Base-by-base conservation (phyloP, 805 yeast species). In the Priceomyces medius region DNA sequence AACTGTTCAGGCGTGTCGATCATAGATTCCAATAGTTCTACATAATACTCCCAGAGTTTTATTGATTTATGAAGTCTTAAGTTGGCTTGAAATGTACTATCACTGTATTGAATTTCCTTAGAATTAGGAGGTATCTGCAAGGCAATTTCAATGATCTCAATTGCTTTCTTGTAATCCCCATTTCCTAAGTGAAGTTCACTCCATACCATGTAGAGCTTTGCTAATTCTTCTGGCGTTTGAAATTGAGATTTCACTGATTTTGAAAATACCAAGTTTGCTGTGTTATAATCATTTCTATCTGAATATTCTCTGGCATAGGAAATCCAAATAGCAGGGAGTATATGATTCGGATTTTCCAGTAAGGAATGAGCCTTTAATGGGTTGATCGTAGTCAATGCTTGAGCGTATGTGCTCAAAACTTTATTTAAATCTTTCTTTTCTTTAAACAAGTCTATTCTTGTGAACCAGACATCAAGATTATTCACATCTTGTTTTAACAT, bases 171-270 rank as follows among this genome's bases (percentile, higher is more conserved):
- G 16, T 79, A 58, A 39, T 80, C 71, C 17, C 69, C 77, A 13
- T 65, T 61, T 18, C 74, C 64, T 21, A 85, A 52, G 44, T 83
- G 84, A 61, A 79, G 63, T 42, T 85, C 85, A 4, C 84, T 71
- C 96, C 97, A 90, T 13, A 73, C 74, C n/a, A 78, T 64, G 76
- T 88, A 86, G 5, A 90, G 59, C 2, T 74, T 74, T 2, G 82
- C 85, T 16, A 88, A 61, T 45, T 88, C 96, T 17, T 77, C 76
- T 0, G 79, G 63, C 12, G 72, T 62, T 19, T 66, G 73, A 61
- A 74, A 88, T 4, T 89, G 90, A 0, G 89, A 90, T 41, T 80
- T 79, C 1, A 79, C 66, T 0, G 91, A 83, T 37, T 81, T 81
- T 27, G 79, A 77, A 41, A 74, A 77, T 4, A 89, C 74, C 13